Conservation (phyloP, 805 yeast genomes). For the Lachancea nothofagi region DNA sequence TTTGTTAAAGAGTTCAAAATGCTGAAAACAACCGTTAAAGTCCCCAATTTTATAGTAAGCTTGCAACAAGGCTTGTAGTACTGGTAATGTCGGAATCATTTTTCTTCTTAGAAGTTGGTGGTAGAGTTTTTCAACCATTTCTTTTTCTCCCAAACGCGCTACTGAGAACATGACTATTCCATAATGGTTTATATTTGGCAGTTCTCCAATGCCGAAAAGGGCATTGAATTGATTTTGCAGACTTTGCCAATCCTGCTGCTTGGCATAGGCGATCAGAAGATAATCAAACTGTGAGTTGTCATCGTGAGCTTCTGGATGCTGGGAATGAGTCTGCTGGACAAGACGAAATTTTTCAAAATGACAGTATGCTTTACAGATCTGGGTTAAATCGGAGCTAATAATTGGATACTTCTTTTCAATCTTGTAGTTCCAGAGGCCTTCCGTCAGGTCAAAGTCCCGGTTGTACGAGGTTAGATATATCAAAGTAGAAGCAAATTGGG, state of each 20-base stretch:
- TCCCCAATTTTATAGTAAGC: slow-evolving; percentile 25
- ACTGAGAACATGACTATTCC: slow-evolving; percentile 56
- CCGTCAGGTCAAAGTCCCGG: slow-evolving; percentile 14
- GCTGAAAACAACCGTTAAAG: slow-evolving; percentile 22
- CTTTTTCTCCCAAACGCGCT: slow-evolving; percentile 44
- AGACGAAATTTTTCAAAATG: slow-evolving; percentile 16
- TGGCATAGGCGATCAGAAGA: slow-evolving; percentile 43
- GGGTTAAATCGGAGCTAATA: slow-evolving; percentile 19
- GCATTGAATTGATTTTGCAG: slow-evolving; percentile 54
- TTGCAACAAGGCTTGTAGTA: slow-evolving; percentile 26
- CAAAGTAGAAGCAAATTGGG: slow-evolving; percentile 28
- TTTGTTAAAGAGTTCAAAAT: slow-evolving; percentile 28
- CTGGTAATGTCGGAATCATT: slow-evolving; percentile 39
- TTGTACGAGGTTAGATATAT: slow-evolving; percentile 18
- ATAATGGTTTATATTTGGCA: slow-evolving; percentile 53
- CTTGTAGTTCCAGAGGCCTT: slow-evolving; percentile 33
- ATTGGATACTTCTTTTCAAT: slow-evolving; percentile 16
- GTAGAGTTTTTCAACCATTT: slow-evolving; percentile 46
- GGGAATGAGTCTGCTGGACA: slow-evolving; percentile 35
- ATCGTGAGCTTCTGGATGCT: slow-evolving; percentile 38
- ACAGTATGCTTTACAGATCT: slow-evolving; percentile 22
- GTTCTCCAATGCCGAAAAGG: slow-evolving; percentile 46
- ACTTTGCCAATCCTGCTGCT: slow-evolving; percentile 45
- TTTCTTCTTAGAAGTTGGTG: slow-evolving; percentile 41
- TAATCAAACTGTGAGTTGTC: slow-evolving; percentile 43